A percentile compares a stretch with the other conserved stretches of the same genome.
These are phyloP conservation scores for Ciborinia camelliae DNA, from an alignment of 2,329 filamentous ascomycete genomes.

Conservation along the genomic window DNA sequence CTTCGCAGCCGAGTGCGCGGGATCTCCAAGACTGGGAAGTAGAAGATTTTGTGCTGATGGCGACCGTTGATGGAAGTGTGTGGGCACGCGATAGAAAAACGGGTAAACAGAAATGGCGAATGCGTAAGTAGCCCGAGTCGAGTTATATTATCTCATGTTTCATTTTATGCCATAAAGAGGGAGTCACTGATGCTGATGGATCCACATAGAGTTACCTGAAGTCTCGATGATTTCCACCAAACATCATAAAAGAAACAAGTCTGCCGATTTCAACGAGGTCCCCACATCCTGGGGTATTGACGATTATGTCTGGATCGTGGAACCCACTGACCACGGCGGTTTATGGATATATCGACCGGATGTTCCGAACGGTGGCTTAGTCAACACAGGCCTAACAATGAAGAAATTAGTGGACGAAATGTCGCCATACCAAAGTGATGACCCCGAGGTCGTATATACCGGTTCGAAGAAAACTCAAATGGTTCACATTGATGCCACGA, in stretches of 20 bases:
- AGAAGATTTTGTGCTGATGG: conserved; percentile 99
- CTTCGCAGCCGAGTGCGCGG: conserved; percentile 82
- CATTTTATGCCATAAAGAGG: neutral
- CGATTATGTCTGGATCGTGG: conserved; percentile 91
- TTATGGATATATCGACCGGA: conserved; percentile 83
- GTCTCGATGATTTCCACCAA: conserved; percentile 79
- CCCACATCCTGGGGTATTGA: conserved; percentile 57
- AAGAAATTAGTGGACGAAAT: conserved; percentile 84
- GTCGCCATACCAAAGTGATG: conserved; percentile 70
- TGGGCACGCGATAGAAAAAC: conserved; percentile 87
- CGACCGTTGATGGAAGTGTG: conserved; percentile 97
- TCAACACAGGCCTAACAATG: conserved; percentile 69
- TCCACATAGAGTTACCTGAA: conserved; percentile 49
- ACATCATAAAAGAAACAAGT: conserved; percentile 70
- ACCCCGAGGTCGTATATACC: conserved; percentile 80
- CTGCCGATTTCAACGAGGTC: conserved; percentile 55
- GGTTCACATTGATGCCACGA: conserved; percentile 83
- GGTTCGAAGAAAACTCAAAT: conserved; percentile 88
- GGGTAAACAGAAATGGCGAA: conserved; percentile 72
- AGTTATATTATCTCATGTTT: neutral
- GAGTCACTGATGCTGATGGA: conserved; percentile 60
- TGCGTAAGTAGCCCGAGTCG: conserved; percentile 8
- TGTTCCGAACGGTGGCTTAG: conserved; percentile 53
- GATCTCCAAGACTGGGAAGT: conserved; percentile 99
- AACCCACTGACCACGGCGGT: conserved; percentile 81